These are phyloP conservation scores for Coemansia sp. DNA, from an alignment of 192 early-diverging fungal species.

Conservation along the genomic window DNA sequence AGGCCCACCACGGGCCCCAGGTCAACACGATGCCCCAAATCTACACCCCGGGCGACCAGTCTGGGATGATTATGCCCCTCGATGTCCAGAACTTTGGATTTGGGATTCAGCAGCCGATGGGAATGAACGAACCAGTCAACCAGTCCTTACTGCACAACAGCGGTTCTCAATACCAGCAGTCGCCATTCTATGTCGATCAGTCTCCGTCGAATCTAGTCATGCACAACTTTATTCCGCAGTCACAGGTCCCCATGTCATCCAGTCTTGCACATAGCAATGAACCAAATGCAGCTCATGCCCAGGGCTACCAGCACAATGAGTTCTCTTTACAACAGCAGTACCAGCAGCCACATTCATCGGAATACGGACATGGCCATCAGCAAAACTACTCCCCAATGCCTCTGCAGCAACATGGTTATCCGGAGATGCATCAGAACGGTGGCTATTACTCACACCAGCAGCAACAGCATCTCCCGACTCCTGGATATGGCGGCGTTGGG, in stretches of 20 bases:
- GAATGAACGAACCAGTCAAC: conserved; percentile 26
- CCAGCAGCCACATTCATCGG: background rate
- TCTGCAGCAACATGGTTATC: conserved; percentile 2
- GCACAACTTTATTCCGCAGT: conserved; percentile 26
- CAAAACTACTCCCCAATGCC: conserved; percentile 8
- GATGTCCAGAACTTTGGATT: conserved; percentile 28
- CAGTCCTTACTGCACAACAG: conserved; percentile 16
- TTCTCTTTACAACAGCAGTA: conserved; percentile 25
- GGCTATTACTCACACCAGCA: conserved; percentile 8
- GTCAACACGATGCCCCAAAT: conserved; percentile 6
- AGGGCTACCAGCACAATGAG: conserved; percentile 7
- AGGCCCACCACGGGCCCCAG: conserved; percentile 21
- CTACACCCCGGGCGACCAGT: conserved; percentile 14
- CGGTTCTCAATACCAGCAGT: conserved; percentile 15
- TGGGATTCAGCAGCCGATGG: conserved; percentile 11
- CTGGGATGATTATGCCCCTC: conserved; percentile 36
- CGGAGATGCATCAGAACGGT: background rate
- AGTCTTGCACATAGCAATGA: background rate
- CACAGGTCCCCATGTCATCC: conserved; percentile 14
- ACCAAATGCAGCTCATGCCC: background rate
- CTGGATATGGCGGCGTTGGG: background rate
- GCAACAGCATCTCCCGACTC: conserved; percentile 6
- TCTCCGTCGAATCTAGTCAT: conserved; percentile 15
- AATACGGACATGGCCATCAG: conserved; percentile 11
- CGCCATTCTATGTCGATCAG: conserved; percentile 36